Base-by-base conservation (phyloP, 2,329 filamentous ascomycete species). In the Ophiocordyceps camponoti-leonardi region DNA sequence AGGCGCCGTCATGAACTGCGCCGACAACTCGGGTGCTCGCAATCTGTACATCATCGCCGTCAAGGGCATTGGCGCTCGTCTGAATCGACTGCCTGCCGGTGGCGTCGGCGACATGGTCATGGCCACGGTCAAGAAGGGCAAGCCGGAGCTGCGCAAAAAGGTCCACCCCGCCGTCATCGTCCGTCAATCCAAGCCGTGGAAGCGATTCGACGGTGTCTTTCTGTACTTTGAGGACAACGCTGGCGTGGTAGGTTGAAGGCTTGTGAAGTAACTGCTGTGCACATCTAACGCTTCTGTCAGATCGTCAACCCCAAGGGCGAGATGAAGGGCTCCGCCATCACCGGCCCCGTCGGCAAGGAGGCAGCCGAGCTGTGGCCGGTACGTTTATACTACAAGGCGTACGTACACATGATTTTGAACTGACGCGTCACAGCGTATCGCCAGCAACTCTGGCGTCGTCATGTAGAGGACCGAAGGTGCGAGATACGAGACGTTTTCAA, bases 231-330 rank as follows among this genome's bases (percentile, higher is more conserved):
- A 98, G 86, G 93, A 98, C 75, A 98, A 98, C 72, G 92, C 92
- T 68, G 92, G 92, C 81, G 92, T 98, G 63, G 85, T 90, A 73
- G 6, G n/a, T 20, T 19, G n/a, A n/a, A n/a, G n/a, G n/a, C n/a
- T n/a, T n/a, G n/a, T n/a, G n/a, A n/a, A n/a, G n/a, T n/a, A n/a
- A n/a, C n/a, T n/a, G n/a, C n/a, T n/a, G n/a, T n/a, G 20, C 18
- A 13, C 10, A 42, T n/a, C 11, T n/a, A 12, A 14, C n/a, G 14
- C 5, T 19, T 33, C 61, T 10, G 26, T 30, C 63, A 92, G 85
- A 98, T 98, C 65, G 92, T 98, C 78, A 98, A 98, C 79, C 87
- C 90, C 72, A 98, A 98, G 85, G 92, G 92, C 75, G 92, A 98
- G 77, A 98, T 98, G 92, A 98, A 98, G 84, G 92, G 92, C 67